phyloP scores from a whole-genome alignment of 345 rosid genomes.

The Populus euphratica region DNA sequence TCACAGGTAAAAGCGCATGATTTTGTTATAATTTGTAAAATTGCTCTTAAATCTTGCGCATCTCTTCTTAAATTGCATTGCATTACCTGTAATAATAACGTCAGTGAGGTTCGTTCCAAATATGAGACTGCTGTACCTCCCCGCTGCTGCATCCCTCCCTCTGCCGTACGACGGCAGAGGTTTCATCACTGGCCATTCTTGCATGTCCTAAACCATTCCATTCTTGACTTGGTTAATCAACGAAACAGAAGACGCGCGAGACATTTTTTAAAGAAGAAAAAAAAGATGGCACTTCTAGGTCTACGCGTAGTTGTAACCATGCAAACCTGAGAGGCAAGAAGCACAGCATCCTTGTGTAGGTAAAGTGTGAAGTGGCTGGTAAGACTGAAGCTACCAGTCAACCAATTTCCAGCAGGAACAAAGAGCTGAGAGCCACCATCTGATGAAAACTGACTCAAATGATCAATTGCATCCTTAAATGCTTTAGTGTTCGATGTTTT shows the following conservation, averaged over 20 bases:
- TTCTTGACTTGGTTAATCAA: neutral
- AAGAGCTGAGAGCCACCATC: conserved; percentile 70
- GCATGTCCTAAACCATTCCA: conserved; percentile 38
- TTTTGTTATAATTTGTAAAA: neutral
- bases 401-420: conserved; percentile 84
- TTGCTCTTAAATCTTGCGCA: neutral
- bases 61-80: neutral
- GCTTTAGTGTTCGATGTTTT: conserved; percentile 72
- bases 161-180: conserved; percentile 89
- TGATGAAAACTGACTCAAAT: conserved; percentile 46
- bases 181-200: conserved; percentile 64
- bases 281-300: neutral
- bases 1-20: neutral
- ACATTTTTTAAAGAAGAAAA: neutral
- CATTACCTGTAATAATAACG: conserved; percentile 68
- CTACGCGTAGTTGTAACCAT: too few relatives aligned
- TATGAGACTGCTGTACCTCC: conserved; percentile 74
- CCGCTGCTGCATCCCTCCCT: conserved; percentile 86
- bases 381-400: conserved; percentile 81
- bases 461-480: conserved; percentile 57
- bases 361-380: conserved; percentile 83
- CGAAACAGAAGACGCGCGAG: neutral
- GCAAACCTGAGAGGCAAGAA: conserved; percentile 77
- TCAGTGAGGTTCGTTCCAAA: conserved; percentile 89
- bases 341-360: conserved; percentile 73